These are phyloP conservation scores for Massarina eburnea DNA, from an alignment of 2,329 filamentous ascomycete genomes.

Conservation along the genomic window DNA sequence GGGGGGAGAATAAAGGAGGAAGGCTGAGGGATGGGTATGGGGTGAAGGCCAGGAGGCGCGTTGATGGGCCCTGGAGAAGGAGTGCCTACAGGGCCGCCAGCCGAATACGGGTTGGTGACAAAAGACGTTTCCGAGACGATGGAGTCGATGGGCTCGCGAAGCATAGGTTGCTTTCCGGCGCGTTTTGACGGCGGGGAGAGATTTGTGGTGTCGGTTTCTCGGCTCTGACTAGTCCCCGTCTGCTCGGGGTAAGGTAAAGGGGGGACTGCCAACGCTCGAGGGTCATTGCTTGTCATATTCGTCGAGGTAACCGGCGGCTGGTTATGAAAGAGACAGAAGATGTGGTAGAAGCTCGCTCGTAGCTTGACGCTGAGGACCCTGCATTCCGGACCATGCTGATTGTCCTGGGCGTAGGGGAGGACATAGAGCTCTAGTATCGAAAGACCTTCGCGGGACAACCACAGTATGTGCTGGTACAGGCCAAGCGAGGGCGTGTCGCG, in stretches of 20 bases:
- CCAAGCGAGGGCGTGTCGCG: constrained; percentile 77
- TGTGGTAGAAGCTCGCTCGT: constrained; percentile 91
- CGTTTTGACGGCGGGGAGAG: constrained; percentile 36
- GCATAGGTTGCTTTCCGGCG: constrained; percentile 40
- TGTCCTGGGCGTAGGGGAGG: constrained; percentile 70
- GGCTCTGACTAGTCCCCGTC: constrained; percentile 26
- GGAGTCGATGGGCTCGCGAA: constrained; percentile 52
- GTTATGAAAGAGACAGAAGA: constrained; percentile 96
- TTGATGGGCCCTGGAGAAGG: constrained; percentile 45
- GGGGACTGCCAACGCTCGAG: constrained; percentile 25
- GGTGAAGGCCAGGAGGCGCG: constrained; percentile 49
- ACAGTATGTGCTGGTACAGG: constrained; percentile 88
- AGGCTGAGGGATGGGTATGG: constrained; percentile 45
- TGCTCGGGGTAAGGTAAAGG: constrained; percentile 25
- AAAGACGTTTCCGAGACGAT: constrained; percentile 54
- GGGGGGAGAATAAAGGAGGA: constrained; percentile 78
- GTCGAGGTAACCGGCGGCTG: constrained; percentile 66
- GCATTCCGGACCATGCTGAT: constrained; percentile 72
- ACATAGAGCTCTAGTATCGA: constrained; percentile 85
- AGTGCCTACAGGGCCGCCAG: constrained; percentile 42
- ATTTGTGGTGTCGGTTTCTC: constrained; percentile 24
- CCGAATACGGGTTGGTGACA: constrained; percentile 53
- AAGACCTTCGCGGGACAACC: constrained; percentile 89
- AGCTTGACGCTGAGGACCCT: constrained; percentile 91
- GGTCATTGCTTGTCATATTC: constrained; percentile 37